Evolutionary conservation across 768 basidiomycete genomes (phyloP), one percentile per base, ranked within the genome.

Genomic region (Baorangia bicolor): DNA sequence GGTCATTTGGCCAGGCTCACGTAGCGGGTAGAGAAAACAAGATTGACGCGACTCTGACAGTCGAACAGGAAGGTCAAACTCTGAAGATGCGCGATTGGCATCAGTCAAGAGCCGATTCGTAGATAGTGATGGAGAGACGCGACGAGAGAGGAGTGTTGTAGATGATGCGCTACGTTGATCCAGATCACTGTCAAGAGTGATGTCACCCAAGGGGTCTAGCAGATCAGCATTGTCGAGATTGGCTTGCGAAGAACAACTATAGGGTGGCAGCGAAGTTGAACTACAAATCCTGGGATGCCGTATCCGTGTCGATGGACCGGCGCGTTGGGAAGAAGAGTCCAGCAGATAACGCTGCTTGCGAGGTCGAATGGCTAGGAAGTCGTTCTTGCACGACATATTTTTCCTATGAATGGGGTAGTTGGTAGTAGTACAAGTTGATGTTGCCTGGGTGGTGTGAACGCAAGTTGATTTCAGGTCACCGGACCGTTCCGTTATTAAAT

Each of bases 1-100:
- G 21, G 59, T 73, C 55, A 64, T 55, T 53, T 69, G 59, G 4
- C 69, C 69, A 43, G 68, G 69, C 16, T 66, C 62, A 13, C 45
- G 54, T 28, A 66, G 51, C 5, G 59, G 45, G 37, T 59, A 61
- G 14, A 50, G 41, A 51, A 56, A 58, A 31, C 13, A 28, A 49
- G 62, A 40, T 51, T 44, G 53, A 46, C 46, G 55, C 20, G 58
- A 56, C 51, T 53, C 53, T 44, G 45, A 51, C 37, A 27, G 20
- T 28, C 35, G 44, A 20, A 42, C 4, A 30, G 38, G 13, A 16
- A 28, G 5, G 14, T 46, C 45, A 25, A 18, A 33, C 16, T 56
- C 60, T n/a, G 57, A 48, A 39, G 52, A 66, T 18, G 58, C 18
- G 40, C 18, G 18, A 33, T 37, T 34, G 30, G 37, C 37, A 60